Base-by-base conservation (phyloP, 2,329 filamentous ascomycete species). In the Cytospora mali region DNA sequence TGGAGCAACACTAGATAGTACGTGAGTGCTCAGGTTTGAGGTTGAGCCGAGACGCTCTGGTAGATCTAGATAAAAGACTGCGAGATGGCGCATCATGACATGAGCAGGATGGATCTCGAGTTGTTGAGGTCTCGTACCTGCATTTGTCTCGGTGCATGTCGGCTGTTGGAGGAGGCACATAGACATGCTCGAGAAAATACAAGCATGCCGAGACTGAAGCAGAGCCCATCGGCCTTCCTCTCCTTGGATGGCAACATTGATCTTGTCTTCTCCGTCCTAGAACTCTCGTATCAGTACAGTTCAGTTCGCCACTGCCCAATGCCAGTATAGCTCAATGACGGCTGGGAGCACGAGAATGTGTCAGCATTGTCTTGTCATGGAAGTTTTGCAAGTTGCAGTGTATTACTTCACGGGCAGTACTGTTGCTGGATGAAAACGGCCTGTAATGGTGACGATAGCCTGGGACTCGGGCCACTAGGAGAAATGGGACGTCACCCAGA, bases 11-110 rank as follows among this genome's bases (percentile, higher is more conserved):
- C 35, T 60, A 60, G 21, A 13, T 13, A 21, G 58, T 35, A 16
- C 18, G 21, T 66, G 62, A 66, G 33, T 66, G 64, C 64, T 59
- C 61, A 66, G 55, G 64, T 64, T 66, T 33, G 61, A 64, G 50
- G 29, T 51, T 25, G 55, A 64, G 49, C 54, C 64, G 61, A 64
- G 62, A 52, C 46, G 55, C n/a, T 21, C 42, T 27, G 27, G 33
- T 21, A 33, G 28, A 46, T 64, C 48, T 53, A 52, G 39, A 54
- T 3, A n/a, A 18, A 25, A 11, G 16, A 33, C 21, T 48, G 39
- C 39, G 48, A 35, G 25, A 33, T 14, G 11, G 25, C 21, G 14
- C 14, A 21, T 49, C 18, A 29, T 46, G 21, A 23, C 35, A 35
- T 25, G 27, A n/a, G 2, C 35, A 29, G 10, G 39, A 16, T 48